Conservation (phyloP, 2,329 filamentous ascomycete species). For the Pseudogymnoascus sp. region DNA sequence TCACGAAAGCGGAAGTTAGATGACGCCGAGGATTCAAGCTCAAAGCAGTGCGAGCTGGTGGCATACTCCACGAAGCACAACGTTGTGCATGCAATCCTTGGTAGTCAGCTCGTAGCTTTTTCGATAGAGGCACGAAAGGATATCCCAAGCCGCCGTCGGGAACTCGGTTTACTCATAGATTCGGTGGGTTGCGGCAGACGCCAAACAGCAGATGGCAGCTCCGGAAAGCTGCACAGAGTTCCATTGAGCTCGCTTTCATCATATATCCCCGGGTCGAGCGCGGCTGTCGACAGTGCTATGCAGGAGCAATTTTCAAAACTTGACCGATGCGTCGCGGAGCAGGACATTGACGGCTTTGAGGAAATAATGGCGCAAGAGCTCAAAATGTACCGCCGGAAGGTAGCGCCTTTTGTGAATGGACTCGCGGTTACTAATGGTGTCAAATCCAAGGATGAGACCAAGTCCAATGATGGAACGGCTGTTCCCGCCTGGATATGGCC, state of each 20-base stretch:
- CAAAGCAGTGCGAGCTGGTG: slow-evolving; percentile 37
- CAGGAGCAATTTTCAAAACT: slow-evolving; percentile 19
- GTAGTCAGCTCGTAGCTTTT: slow-evolving; percentile 56
- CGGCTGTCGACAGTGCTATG: slow-evolving; percentile 16
- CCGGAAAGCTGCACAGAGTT: slow-evolving; percentile 24
- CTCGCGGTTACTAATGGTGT: not conserved
- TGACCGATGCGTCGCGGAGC: slow-evolving; percentile 30
- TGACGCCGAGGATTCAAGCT: slow-evolving; percentile 10
- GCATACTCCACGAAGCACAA: slow-evolving; percentile 59
- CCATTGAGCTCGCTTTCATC: slow-evolving; percentile 12
- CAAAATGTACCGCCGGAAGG: slow-evolving; percentile 20
- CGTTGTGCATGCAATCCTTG: slow-evolving; percentile 56
- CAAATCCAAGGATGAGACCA: not conserved
- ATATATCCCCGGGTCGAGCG: slow-evolving; percentile 22
- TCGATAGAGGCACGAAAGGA: slow-evolving; percentile 56
- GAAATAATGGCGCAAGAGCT: slow-evolving; percentile 31
- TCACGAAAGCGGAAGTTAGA: slow-evolving; percentile 23
- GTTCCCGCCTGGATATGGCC: slow-evolving; percentile 39
- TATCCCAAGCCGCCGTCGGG: slow-evolving; percentile 46
- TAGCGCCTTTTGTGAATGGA: not conserved
- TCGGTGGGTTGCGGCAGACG: slow-evolving; percentile 56
- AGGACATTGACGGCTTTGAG: slow-evolving; percentile 35
- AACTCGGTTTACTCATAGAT: slow-evolving; percentile 60
- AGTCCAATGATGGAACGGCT: slow-evolving; percentile 18
- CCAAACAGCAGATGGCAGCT: slow-evolving; percentile 32